Conservation (phyloP, 805 yeast species). For the Teunomyces lycoperdinae region DNA sequence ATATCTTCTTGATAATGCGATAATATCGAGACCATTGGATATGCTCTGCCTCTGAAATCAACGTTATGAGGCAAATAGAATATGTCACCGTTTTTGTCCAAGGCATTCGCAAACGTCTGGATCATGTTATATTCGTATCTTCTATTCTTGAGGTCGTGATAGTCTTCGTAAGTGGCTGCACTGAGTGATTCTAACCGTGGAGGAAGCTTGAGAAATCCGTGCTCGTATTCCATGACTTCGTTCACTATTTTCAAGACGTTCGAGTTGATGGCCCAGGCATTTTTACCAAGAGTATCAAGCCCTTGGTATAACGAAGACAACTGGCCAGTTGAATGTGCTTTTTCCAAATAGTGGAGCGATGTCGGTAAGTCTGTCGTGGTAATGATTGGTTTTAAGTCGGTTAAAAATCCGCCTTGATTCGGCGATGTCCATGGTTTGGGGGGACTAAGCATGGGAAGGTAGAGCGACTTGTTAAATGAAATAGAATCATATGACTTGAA, state of each 20-base stretch:
- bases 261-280: conserved; percentile 37
- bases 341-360: conserved; percentile 18
- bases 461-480: conserved; percentile 12
- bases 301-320: conserved; percentile 26
- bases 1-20: conserved; percentile 37
- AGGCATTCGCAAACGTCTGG: conserved; percentile 22
- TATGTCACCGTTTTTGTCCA: conserved; percentile 30
- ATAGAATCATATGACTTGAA: conserved; percentile 11
- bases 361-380: conserved; percentile 14
- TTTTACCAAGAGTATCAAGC: conserved; percentile 26
- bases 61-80: conserved; percentile 36
- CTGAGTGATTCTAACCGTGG: conserved; percentile 7
- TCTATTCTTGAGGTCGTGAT: conserved; percentile 12
- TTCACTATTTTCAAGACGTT: conserved; percentile 21
- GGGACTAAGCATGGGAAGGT: conserved; percentile 38
- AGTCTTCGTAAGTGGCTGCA: conserved; percentile 6
- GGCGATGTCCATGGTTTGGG: conserved; percentile 38
- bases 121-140: conserved; percentile 20
- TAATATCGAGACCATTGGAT: conserved; percentile 35
- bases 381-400: conserved; percentile 23
- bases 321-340: conserved; percentile 32
- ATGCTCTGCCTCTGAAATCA: conserved; percentile 43
- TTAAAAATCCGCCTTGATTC: conserved; percentile 33
- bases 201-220: conserved; percentile 28
- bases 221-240: conserved; percentile 13